These are phyloP conservation scores for Tolypocladium capitatum DNA, from an alignment of 2,329 filamentous ascomycete species.

Conservation along the genomic window DNA sequence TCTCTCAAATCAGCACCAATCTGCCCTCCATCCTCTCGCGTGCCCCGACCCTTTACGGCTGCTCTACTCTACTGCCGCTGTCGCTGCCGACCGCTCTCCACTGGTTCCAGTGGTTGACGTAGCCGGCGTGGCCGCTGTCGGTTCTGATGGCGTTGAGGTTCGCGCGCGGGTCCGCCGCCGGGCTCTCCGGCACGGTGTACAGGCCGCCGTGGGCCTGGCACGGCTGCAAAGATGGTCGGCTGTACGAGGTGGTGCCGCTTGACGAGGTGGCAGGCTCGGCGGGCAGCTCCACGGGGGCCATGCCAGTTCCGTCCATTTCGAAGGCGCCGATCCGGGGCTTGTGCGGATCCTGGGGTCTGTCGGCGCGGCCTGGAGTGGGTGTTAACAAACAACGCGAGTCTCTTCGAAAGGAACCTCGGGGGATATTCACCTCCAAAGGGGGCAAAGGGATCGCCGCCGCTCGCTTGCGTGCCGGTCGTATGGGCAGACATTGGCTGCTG, in stretches of 20 bases:
- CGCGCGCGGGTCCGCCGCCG: conserved; percentile 16
- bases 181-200: conserved; percentile 4
- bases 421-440: conserved; percentile 28
- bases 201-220: background rate
- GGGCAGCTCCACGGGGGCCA: conserved; percentile 20
- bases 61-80: background rate
- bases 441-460: conserved; percentile 24
- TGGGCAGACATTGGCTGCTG: conserved; percentile 13
- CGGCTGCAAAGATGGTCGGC: background rate
- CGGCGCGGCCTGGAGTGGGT: conserved; percentile 17
- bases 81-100: conserved; percentile 6
- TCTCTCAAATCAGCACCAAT: background rate
- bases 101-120: conserved; percentile 25
- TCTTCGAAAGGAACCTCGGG: background rate
- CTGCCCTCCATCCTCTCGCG: background rate
- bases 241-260: background rate
- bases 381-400: background rate
- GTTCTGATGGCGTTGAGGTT: conserved; percentile 19
- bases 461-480: conserved; percentile 12
- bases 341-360: conserved; percentile 15
- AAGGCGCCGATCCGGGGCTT: conserved; percentile 16
- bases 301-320: conserved; percentile 23
- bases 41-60: background rate
- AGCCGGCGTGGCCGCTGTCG: conserved; percentile 15
- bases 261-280: conserved; percentile 8